Conservation (phyloP, 805 yeast genomes). For the Candida ortonii region DNA sequence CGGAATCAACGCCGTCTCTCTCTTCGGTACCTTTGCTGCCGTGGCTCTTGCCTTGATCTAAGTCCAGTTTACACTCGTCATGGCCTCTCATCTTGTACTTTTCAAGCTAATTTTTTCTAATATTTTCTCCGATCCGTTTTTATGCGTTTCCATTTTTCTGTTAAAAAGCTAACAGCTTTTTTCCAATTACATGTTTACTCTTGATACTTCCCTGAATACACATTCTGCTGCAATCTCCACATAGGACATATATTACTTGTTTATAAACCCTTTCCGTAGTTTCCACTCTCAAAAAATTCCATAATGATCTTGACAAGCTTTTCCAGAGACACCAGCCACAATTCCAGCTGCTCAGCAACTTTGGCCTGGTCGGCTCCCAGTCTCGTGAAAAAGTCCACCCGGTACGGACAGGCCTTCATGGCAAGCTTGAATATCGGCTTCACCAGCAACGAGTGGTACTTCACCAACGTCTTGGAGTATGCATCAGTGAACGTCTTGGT, state of each 20-base stretch:
- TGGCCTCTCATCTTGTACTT: constrained; percentile 5
- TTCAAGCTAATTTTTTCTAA: constrained; percentile 5
- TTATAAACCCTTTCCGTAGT: constrained; percentile 85
- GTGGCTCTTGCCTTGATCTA: constrained; percentile 51
- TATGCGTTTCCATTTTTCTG: too few species aligned
- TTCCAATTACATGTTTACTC: too few species aligned
- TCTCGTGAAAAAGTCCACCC: constrained; percentile 79
- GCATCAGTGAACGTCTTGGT: constrained; percentile 78
- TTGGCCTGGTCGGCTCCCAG: constrained; percentile 72
- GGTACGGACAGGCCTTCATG: constrained; percentile 92
- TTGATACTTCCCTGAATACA: too few species aligned
- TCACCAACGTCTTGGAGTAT: constrained; percentile 74
- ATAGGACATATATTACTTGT: neutral
- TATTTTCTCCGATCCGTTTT: neutral
- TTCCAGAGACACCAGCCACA: constrained; percentile 78
- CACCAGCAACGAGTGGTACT: constrained; percentile 77
- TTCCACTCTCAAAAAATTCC: constrained; percentile 73
- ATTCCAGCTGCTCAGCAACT: constrained; percentile 61
- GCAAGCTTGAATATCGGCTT: constrained; percentile 89
- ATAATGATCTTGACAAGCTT: constrained; percentile 67
- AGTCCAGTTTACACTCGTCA: too few species aligned
- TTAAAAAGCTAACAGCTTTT: too few species aligned
- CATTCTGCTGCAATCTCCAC: too few species aligned
- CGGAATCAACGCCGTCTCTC: constrained; percentile 34
- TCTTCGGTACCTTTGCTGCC: constrained; percentile 50